Evolutionary conservation across 1,284 basidiomycete genomes (phyloP).

Genomic region (Ustilago trichophora): DNA sequence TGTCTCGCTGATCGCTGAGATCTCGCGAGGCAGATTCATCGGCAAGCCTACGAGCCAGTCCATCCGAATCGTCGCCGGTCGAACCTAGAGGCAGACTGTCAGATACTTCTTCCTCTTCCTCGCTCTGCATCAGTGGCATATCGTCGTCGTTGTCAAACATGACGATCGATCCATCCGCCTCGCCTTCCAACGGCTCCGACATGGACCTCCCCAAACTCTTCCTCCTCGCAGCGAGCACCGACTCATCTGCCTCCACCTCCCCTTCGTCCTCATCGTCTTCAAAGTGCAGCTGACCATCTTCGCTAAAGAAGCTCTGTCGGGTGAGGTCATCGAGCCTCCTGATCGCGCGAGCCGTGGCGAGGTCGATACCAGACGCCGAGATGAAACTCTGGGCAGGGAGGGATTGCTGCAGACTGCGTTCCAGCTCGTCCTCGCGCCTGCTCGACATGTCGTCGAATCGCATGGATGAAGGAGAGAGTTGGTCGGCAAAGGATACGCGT

Average conservation of each 20-base stretch:
- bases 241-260: conserved; percentile 1
- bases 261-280: conserved; percentile 16
- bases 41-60: conserved; percentile 12
- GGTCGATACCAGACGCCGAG: conserved; percentile 28
- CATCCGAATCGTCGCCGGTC: conserved; percentile 27
- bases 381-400: conserved; percentile 17
- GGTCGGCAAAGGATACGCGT: conserved; percentile 38
- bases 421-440: conserved; percentile 36
- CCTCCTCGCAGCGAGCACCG: conserved; percentile 1
- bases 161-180: conserved; percentile 27
- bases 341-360: conserved; percentile 23
- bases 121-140: conserved; percentile 6
- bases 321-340: conserved; percentile 42
- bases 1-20: not conserved
- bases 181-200: conserved; percentile 41
- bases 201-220: conserved; percentile 20
- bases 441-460: conserved; percentile 35
- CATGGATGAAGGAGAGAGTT: conserved; percentile 20
- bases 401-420: conserved; percentile 18
- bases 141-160: conserved; percentile 37
- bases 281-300: conserved; percentile 34
- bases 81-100: conserved; percentile 31
- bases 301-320: conserved; percentile 34
- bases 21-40: too few relatives aligned
- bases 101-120: conserved; percentile 31